Percentiles rank a stretch among this genome's conserved stretches.
phyloP scores from a whole-genome alignment of 257 asterid species.

The Fraxinus cuspidata region DNA sequence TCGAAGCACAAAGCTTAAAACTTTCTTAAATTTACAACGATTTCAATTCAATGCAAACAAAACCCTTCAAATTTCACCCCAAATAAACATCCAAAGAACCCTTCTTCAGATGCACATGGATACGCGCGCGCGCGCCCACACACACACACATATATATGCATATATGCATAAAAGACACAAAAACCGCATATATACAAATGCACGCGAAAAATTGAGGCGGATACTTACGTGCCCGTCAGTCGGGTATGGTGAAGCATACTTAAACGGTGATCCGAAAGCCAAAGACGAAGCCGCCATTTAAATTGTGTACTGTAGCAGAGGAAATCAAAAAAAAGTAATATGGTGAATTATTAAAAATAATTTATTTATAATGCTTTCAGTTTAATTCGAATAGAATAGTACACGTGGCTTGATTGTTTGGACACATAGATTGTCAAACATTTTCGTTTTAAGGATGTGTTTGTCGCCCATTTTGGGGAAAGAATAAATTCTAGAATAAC shows the following conservation, averaged over 20 bases:
- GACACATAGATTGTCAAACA: too few species aligned
- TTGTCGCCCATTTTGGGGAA: too few species aligned
- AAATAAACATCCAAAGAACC: background rate
- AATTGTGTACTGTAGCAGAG: background rate
- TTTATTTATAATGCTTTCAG: too few species aligned
- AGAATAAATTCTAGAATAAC: too few species aligned
- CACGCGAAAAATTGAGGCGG: background rate
- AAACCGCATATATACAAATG: background rate
- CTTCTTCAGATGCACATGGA: background rate
- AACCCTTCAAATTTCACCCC: constrained; percentile 18
- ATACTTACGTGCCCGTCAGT: constrained; percentile 46
- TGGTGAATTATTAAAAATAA: background rate
- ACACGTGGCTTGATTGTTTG: too few species aligned
- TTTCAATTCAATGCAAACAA: constrained; percentile 22
- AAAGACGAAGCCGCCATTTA: constrained; percentile 53
- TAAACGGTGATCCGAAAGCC: constrained; percentile 44
- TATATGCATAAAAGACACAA: background rate
- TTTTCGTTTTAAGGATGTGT: too few species aligned
- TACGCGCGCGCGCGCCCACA: too few species aligned
- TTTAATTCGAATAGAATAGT: too few species aligned
- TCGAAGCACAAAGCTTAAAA: constrained; percentile 16
- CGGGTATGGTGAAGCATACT: constrained; percentile 26
- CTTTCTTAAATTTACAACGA: background rate
- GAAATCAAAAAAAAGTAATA: background rate
- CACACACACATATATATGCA: background rate